Conservation (phyloP, 202 grass and related monocot genomes). For the Musa balbisiana region DNA sequence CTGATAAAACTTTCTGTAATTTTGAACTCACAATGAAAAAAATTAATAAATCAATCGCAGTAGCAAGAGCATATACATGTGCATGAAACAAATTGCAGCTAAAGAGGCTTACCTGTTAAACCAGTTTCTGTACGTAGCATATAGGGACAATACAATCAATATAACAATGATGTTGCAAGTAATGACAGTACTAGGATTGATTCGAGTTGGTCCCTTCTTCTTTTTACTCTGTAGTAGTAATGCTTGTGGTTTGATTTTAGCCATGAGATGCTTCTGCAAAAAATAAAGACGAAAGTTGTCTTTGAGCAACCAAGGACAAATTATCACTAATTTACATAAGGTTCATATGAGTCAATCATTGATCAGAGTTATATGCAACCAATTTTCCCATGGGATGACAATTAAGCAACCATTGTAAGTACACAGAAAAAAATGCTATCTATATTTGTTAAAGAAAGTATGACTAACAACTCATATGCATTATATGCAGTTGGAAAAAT, state of each 20-base stretch:
- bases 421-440: too few relatives aligned
- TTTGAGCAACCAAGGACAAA: neutral
- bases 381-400: too few relatives aligned
- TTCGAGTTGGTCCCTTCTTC: constrained; percentile 64
- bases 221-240: constrained; percentile 88
- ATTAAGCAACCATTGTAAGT: too few relatives aligned
- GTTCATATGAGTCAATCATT: neutral
- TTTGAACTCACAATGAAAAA: too few relatives aligned
- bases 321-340: neutral
- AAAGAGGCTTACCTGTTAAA: constrained; percentile 44
- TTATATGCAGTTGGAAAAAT: neutral
- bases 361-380: neutral
- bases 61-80: neutral
- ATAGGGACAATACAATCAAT: constrained; percentile 71
- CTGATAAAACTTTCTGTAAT: too few relatives aligned
- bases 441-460: too few relatives aligned
- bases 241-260: constrained; percentile 85
- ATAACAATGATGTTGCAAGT: constrained; percentile 59
- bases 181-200: constrained; percentile 65
- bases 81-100: neutral
- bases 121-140: constrained; percentile 69
- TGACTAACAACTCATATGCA: neutral
- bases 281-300: neutral
- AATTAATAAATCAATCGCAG: neutral
- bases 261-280: constrained; percentile 46